Conservation (phyloP, 345 rosid genomes). For the Eucalyptus polyanthemos region DNA sequence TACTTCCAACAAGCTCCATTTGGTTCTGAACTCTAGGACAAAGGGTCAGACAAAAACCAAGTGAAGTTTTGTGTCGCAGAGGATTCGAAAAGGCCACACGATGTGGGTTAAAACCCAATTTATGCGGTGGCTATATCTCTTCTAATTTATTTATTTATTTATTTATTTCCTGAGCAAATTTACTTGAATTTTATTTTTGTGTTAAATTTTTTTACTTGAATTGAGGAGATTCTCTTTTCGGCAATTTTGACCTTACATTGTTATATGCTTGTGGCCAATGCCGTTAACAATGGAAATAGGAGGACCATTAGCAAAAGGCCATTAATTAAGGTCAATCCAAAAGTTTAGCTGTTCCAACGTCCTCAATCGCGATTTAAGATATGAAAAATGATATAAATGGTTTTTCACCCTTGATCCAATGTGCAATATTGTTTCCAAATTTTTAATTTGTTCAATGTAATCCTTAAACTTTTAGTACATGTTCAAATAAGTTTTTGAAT, state of each 20-base stretch:
- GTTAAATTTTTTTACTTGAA: not conserved
- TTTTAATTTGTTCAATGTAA: no score
- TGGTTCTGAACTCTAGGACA: not conserved
- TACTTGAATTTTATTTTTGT: not conserved
- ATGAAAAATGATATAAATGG: no score
- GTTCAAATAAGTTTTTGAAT: no score
- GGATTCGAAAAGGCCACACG: not conserved
- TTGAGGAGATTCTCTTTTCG: not conserved
- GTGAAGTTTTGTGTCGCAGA: not conserved
- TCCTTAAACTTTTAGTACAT: no score
- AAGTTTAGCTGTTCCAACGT: not conserved
- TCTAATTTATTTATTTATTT: not conserved
- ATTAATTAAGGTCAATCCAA: not conserved
- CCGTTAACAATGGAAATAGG: not conserved
- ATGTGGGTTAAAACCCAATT: not conserved
- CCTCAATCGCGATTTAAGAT: not conserved
- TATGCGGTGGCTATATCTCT: not conserved
- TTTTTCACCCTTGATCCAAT: fast-evolving
- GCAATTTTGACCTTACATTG: not conserved
- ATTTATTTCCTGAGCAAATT: not conserved
- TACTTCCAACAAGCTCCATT: not conserved
- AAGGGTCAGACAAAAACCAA: not conserved
- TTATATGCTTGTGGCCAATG: not conserved
- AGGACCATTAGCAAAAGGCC: not conserved
- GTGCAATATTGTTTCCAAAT: no score